phyloP scores from a whole-genome alignment of 495 filamentous ascomycete genomes.

The Apodospora peruviana region DNA sequence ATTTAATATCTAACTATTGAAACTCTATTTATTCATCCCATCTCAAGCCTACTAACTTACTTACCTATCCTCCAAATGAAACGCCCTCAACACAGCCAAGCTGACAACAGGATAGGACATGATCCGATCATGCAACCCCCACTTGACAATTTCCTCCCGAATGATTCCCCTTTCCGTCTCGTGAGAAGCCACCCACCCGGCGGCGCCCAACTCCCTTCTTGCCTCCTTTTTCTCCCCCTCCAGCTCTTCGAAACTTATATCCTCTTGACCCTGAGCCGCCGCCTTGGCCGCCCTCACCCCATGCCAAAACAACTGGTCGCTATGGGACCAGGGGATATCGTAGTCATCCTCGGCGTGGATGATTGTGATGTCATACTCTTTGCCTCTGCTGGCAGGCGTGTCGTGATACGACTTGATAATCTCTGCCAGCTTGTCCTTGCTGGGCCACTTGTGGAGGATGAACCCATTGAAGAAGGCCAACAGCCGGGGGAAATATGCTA shows the following conservation, averaged over 20 bases:
- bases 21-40: no score
- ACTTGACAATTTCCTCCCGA: constrained; percentile 29
- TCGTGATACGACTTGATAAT: constrained; percentile 37
- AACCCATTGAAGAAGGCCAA: constrained; percentile 33
- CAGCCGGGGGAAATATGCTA: constrained; percentile 43
- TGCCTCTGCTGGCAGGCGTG: constrained; percentile 15
- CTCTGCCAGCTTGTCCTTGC: constrained; percentile 36
- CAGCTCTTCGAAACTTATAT: constrained; percentile 7
- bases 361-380: constrained; percentile 54
- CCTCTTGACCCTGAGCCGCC: constrained; percentile 1
- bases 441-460: constrained; percentile 46
- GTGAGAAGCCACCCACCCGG: constrained; percentile 6
- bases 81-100: constrained; percentile 59
- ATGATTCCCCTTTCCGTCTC: constrained; percentile 1
- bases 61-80: constrained; percentile 20
- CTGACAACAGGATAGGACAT: constrained; percentile 50
- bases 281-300: constrained; percentile 45
- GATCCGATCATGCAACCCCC: constrained; percentile 44
- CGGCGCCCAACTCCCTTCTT: not conserved
- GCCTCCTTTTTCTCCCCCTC: constrained; percentile 7
- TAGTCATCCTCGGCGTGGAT: constrained; percentile 69
- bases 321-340: constrained; percentile 64
- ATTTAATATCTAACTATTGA: not conserved
- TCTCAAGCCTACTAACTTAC: no score
- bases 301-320: constrained; percentile 47